These are phyloP conservation scores for Eragrostis curvula DNA, from an alignment of 176 grass and related monocot species.

Conservation along the genomic window DNA sequence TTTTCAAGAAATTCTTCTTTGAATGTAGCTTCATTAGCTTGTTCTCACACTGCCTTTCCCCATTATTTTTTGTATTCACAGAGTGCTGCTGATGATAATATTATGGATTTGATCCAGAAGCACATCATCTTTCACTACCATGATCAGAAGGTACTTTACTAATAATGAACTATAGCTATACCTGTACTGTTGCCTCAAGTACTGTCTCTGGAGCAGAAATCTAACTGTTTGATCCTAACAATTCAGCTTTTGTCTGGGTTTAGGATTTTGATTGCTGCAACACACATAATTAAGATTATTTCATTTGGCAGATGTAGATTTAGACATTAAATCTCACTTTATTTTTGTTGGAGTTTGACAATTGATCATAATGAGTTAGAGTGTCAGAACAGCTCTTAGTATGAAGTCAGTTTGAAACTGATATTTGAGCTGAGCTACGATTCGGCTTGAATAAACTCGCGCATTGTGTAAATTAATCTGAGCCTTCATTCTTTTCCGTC, in stretches of 20 bases:
- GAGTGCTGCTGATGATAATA: conserved; percentile 72
- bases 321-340: neutral
- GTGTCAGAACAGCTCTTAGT: neutral
- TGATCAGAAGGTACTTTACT: conserved; percentile 76
- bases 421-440: neutral
- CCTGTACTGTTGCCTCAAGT: conserved; percentile 29
- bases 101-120: conserved; percentile 78
- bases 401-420: neutral
- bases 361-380: neutral
- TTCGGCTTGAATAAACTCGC: conserved; percentile 15
- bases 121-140: conserved; percentile 74
- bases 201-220: neutral
- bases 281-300: neutral
- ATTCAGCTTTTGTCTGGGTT: neutral
- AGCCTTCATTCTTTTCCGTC: conserved; percentile 1
- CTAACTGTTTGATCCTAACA: conserved; percentile 14
- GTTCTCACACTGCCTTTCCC: conserved; percentile 31
- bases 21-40: conserved; percentile 11
- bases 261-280: neutral
- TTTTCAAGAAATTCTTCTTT: conserved; percentile 1
- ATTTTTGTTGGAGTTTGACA: neutral
- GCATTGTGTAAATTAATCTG: neutral
- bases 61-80: conserved; percentile 47
- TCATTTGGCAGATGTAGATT: conserved; percentile 1
- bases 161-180: conserved; percentile 13